A percentile compares a stretch with the other conserved stretches of the same genome.
These are phyloP conservation scores for Clavispora phyllophila DNA, from an alignment of 805 yeast genomes.

Conservation along the genomic window DNA sequence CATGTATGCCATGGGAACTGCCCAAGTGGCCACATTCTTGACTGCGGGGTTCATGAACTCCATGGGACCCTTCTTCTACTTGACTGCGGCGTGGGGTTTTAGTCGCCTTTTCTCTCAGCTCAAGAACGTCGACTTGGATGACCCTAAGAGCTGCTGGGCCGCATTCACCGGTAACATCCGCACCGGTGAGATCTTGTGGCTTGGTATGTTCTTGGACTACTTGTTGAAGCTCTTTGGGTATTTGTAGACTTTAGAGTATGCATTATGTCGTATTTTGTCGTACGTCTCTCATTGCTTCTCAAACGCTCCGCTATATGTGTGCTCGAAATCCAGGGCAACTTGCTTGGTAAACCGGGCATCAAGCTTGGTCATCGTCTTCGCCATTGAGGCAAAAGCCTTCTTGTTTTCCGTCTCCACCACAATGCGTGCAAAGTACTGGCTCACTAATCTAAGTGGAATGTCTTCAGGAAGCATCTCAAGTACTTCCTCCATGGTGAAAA, in stretches of 20 bases:
- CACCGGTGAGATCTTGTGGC: slow-evolving; percentile 66
- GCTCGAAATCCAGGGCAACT: slow-evolving; percentile 19
- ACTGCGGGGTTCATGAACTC: slow-evolving; percentile 71
- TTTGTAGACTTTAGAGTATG: slow-evolving; percentile 25
- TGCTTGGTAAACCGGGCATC: slow-evolving; percentile 20
- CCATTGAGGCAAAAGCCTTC: slow-evolving; percentile 15
- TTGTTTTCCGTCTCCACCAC: slow-evolving; percentile 18
- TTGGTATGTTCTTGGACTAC: slow-evolving; percentile 66
- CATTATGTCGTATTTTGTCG: background rate
- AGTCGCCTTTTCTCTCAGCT: slow-evolving; percentile 67
- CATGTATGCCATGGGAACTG: slow-evolving; percentile 55
- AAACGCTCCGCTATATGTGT: background rate
- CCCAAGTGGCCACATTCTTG: slow-evolving; percentile 61
- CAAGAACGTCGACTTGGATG: slow-evolving; percentile 66
- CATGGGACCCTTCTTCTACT: slow-evolving; percentile 80
- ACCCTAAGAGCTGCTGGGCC: slow-evolving; percentile 78
- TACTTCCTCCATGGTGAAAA: slow-evolving; percentile 22
- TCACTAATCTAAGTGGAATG: slow-evolving; percentile 25
- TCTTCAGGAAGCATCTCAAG: slow-evolving; percentile 26
- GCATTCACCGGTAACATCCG: slow-evolving; percentile 71
- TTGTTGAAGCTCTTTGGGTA: slow-evolving; percentile 44
- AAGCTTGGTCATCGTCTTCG: slow-evolving; percentile 26
- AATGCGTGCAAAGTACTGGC: slow-evolving; percentile 20
- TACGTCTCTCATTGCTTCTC: background rate
- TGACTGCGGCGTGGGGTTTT: slow-evolving; percentile 64